Base-by-base conservation (phyloP, 179 eudicot genomes). In the Vitellaria paradoxa region DNA sequence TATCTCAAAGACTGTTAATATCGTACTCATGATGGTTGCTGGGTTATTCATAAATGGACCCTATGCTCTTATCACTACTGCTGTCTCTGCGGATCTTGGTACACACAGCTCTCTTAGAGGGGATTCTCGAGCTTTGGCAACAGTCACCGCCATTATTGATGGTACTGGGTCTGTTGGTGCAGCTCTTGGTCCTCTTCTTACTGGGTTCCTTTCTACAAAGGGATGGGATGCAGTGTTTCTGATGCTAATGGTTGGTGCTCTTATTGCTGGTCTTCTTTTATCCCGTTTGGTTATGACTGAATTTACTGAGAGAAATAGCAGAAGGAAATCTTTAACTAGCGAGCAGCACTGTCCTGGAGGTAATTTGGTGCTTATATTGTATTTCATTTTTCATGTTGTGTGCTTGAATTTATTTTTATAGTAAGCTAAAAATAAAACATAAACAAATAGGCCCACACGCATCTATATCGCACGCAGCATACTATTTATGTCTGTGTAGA, bases 81-180 rank as follows among this genome's bases (percentile, higher is more conserved):
- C 99, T 46, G 99, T 95, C 76, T 95, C 99, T n/a, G 99, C 99
- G 11, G 99, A 95, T 85, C 87, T 95, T 50, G 99, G 99, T 52
- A 95, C 99, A 64, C 99, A 93, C 68, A 90, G 96, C 73, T 93
- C 98, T 61, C 83, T 96, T 10, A 91, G 78, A 79, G 97, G 98
- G 49, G 91, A 96, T 80, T 90, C 98, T 65, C 86, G 99, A 66
- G 99, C 99, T 26, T 74, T 96, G 85, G 99, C 99, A 20, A 96
- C 99, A 13, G 99, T 96, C 73, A 96, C 99, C 30, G 97, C 99
- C 21, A 96, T 96, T 69, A 96, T 96, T 77, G 99, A 96, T 74
- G 99, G 99, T n/a, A 96, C 99, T 7, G 99, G 99, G 5, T 96
- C 99, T 0, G 85, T 89, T 18, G 99, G 99, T 74, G 99, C 99